Evolutionary conservation across 768 basidiomycete species (phyloP).

Genomic region (Sporobolomyces pararoseus): DNA sequence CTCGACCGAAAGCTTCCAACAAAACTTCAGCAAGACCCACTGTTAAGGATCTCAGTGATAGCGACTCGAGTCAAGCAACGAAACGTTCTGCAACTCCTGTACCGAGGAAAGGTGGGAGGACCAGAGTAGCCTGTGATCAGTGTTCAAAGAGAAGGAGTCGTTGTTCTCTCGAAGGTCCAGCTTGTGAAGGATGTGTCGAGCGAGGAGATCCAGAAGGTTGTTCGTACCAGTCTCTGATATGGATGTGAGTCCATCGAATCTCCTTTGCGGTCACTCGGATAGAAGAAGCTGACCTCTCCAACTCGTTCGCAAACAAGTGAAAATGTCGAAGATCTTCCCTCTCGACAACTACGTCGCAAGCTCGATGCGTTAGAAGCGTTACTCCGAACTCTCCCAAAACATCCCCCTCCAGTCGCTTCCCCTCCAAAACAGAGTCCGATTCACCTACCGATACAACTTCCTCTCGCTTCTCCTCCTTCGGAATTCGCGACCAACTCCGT

Average conservation of each 20-base stretch:
- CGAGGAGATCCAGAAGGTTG: slow-evolving; percentile 15
- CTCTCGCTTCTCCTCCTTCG: neutral
- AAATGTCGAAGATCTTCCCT: slow-evolving; percentile 29
- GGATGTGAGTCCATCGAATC: slow-evolving; percentile 18
- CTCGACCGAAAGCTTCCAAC: neutral
- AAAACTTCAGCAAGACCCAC: neutral
- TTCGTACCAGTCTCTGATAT: slow-evolving; percentile 25
- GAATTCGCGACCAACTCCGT: neutral
- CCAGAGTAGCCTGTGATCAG: neutral
- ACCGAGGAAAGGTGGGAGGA: slow-evolving; percentile 8
- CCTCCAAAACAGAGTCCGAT: slow-evolving; percentile 8
- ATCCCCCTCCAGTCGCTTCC: neutral
- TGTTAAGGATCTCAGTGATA: slow-evolving; percentile 5
- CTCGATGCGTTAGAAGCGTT: slow-evolving; percentile 33
- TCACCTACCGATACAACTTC: neutral
- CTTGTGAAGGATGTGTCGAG: neutral
- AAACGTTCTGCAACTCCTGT: neutral
- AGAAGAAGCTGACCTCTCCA: neutral
- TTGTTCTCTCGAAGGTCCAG: neutral
- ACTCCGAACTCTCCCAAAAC: neutral
- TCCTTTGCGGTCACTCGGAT: neutral
- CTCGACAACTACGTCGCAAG: slow-evolving; percentile 28
- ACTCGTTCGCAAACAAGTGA: slow-evolving; percentile 13
- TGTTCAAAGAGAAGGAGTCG: neutral
- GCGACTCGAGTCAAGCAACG: neutral